Evolutionary conservation across 352 stramenopile species (phyloP).

Genomic region (Globisporangium yorkense): DNA sequence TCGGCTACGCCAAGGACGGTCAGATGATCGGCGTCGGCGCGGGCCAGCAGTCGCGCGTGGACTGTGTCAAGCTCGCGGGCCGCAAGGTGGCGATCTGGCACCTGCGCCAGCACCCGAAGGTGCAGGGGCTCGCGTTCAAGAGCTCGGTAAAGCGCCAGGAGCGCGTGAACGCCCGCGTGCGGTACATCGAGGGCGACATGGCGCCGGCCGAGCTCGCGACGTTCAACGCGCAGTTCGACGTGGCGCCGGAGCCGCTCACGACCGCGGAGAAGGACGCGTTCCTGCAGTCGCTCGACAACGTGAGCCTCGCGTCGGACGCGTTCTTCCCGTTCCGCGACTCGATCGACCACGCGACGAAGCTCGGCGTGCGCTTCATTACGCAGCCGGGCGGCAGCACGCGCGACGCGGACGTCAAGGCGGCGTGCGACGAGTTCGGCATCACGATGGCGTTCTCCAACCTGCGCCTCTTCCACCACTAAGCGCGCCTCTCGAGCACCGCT

Average conservation of each 20-base stretch:
- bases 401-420: constrained; percentile 89
- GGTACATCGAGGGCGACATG: constrained; percentile 99
- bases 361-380: constrained; percentile 97
- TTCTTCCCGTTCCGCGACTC: constrained; percentile 99
- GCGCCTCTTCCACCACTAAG: constrained; percentile 99
- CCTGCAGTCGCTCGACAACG: constrained; percentile 81
- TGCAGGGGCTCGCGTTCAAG: constrained; percentile 95
- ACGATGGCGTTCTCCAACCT: constrained; percentile 98
- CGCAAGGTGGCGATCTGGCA: constrained; percentile 98
- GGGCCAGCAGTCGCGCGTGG: constrained; percentile 98
- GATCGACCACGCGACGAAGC: constrained; percentile 95
- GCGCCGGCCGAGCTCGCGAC: constrained; percentile 90
- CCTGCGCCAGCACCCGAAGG: constrained; percentile 97
- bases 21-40: constrained; percentile 99
- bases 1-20: constrained; percentile 98
- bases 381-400: constrained; percentile 90
- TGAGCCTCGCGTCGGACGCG: constrained; percentile 97
- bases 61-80: constrained; percentile 99
- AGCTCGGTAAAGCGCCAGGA: constrained; percentile 97
- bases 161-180: constrained; percentile 98
- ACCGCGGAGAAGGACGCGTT: constrained; percentile 94
- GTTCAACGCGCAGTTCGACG: constrained; percentile 96
- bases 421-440: constrained; percentile 98
- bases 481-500: neutral
- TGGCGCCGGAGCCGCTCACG: constrained; percentile 91